phyloP scores from a whole-genome alignment of 306 rosid species.

The Quercus rubra region DNA sequence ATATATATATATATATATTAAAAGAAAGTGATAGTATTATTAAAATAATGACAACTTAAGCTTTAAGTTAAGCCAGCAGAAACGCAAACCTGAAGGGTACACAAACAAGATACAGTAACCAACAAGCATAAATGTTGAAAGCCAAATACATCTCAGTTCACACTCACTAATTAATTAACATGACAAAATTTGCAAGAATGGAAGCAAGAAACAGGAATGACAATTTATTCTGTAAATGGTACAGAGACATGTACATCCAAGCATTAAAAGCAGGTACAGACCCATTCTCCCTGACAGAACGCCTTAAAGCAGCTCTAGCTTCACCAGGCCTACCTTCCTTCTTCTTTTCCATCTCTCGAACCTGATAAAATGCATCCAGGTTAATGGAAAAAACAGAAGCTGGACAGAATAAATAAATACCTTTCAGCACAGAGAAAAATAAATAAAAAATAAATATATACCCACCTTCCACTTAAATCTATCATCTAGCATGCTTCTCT shows the following conservation, averaged over 20 bases:
- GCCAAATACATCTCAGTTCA: neutral
- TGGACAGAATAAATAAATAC: conserved; percentile 10
- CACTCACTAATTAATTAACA: neutral
- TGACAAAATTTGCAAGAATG: neutral
- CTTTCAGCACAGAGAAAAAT: no score
- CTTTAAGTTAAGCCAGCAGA: no score
- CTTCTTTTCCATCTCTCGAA: conserved; percentile 93
- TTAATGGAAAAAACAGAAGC: conserved; percentile 7
- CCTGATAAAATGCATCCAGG: conserved; percentile 39
- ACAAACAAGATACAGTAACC: no score
- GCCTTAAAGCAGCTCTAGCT: conserved; percentile 89
- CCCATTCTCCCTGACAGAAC: conserved; percentile 91
- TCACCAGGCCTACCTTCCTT: conserved; percentile 99
- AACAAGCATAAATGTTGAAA: neutral
- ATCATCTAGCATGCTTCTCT: conserved; percentile 96
- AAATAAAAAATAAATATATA: conserved; percentile 4
- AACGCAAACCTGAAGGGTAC: no score
- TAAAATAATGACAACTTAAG: neutral
- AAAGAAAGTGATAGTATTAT: neutral
- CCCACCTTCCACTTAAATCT: conserved; percentile 96
- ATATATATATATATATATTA: no score
- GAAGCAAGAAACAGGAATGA: neutral
- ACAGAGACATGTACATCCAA: neutral
- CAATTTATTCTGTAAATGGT: neutral
- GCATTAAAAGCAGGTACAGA: conserved; percentile 15